phyloP scores from a whole-genome alignment of 495 filamentous ascomycete species.

The Talaromyces liani region DNA sequence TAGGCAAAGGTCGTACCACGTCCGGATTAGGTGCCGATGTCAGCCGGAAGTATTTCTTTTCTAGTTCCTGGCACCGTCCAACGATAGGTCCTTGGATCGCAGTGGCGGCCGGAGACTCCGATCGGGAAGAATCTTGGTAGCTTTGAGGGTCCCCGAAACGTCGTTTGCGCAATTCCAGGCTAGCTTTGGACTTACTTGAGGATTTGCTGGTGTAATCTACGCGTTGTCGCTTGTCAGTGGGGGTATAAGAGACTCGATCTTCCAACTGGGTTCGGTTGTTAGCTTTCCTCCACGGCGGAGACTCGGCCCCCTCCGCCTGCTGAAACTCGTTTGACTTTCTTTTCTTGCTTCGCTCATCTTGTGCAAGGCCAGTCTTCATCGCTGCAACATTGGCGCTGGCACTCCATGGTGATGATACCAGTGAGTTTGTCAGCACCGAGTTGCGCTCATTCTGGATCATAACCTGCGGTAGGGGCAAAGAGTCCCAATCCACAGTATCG shows the following conservation, averaged over 20 bases:
- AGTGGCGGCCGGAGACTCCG: conserved; percentile 48
- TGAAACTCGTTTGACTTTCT: conserved; percentile 66
- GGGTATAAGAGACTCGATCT: conserved; percentile 63
- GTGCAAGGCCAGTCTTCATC: conserved; percentile 12
- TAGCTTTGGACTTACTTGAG: conserved; percentile 83
- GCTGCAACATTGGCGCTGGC: conserved; percentile 22
- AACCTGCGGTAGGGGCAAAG: conserved; percentile 76
- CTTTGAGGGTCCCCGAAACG: conserved; percentile 68
- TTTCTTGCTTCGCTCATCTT: conserved; percentile 49
- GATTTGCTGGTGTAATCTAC: conserved; percentile 40
- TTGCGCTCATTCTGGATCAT: conserved; percentile 66
- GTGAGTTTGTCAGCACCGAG: conserved; percentile 30
- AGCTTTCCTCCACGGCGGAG: conserved; percentile 69
- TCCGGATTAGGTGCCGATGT: conserved; percentile 82
- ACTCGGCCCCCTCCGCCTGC: conserved; percentile 33
- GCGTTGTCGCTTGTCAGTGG: conserved; percentile 54
- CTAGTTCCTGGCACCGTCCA: conserved; percentile 73
- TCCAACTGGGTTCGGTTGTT: conserved; percentile 58
- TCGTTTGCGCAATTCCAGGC: conserved; percentile 79
- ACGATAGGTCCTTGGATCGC: conserved; percentile 70
- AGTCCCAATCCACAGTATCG: conserved; percentile 71
- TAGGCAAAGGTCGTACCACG: conserved; percentile 73
- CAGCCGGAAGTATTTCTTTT: conserved; percentile 91
- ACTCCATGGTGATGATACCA: conserved; percentile 28
- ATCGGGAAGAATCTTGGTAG: conserved; percentile 40